A percentile compares a stretch with the other conserved stretches of the same genome.
These are phyloP conservation scores for Furcasterigmium furcatum DNA, from an alignment of 2,329 filamentous ascomycete genomes.

Conservation along the genomic window DNA sequence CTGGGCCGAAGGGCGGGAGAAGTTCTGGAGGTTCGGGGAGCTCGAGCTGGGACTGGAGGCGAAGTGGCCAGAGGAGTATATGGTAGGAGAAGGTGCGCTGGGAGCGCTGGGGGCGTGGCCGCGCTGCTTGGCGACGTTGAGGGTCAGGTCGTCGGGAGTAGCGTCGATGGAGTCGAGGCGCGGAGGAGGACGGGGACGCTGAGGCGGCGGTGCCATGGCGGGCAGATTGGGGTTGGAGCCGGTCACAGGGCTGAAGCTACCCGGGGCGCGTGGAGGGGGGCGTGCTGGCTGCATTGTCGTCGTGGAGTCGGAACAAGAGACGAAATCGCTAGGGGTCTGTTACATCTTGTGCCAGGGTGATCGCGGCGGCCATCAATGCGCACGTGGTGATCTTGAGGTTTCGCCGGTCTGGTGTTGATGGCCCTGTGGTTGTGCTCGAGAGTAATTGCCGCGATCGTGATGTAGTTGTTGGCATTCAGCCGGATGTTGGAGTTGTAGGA, in stretches of 20 bases:
- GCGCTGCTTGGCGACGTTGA: conserved; percentile 44
- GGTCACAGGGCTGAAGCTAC: conserved; percentile 54
- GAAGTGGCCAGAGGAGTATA: conserved; percentile 25
- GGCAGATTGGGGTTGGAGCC: conserved; percentile 21
- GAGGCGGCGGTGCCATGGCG: conserved; percentile 22
- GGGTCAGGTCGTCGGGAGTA: conserved; percentile 39
- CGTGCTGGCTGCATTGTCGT: conserved; percentile 45
- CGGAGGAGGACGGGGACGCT: conserved; percentile 27
- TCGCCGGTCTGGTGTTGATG: too few relatives aligned
- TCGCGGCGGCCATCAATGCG: neutral
- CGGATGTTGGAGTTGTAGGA: too few relatives aligned
- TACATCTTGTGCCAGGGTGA: conserved; percentile 28
- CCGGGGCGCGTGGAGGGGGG: conserved; percentile 45
- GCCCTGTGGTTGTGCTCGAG: too few relatives aligned
- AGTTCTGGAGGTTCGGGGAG: conserved; percentile 50
- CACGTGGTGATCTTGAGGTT: too few relatives aligned
- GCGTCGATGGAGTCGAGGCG: conserved; percentile 38
- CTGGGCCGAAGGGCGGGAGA: conserved; percentile 49
- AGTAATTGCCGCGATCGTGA: too few relatives aligned
- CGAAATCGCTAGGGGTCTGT: conserved; percentile 23
- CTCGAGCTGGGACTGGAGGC: conserved; percentile 46
- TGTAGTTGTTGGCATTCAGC: too few relatives aligned
- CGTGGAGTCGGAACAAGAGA: conserved; percentile 15
- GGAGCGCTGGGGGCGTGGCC: conserved; percentile 12
- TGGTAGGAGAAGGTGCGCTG: conserved; percentile 4